Base-by-base conservation (phyloP, 169 alveolate genomes). In the Neospora caninum region DNA sequence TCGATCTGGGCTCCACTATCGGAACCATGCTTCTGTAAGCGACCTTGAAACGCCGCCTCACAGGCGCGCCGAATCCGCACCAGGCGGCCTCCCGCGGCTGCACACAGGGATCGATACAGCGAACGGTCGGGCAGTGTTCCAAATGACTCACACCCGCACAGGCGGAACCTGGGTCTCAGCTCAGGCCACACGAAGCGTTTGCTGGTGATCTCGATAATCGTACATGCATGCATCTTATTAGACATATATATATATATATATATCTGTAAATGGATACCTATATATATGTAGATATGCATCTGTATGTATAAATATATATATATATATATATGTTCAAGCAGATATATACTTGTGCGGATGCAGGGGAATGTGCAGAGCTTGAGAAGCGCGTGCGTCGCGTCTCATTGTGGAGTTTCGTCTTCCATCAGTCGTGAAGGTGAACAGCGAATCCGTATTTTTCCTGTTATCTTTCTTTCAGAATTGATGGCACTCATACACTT, bases 1-100 rank as follows among this genome's bases (percentile, higher is more conserved):
- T 97, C 49, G 99, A 98, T 93, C 96, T 97, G 69, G 99, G 99
- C 58, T 97, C 98, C 89, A 98, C 98, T n/a, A 97, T 98, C 34
- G 99, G 99, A 0, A 98, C 99, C 45, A 97, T 98, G 98, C 95
- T 97, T 36, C 80, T 42, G 96, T 94, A 49, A 0, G 95, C 36
- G 54, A 49, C 4, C 22, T 49, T 13, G 58, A 4, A 49, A 49
- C 22, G 58, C 13, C 58, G 4, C 10, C n/a, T n/a, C n/a, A n/a
- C n/a, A n/a, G n/a, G n/a, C n/a, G n/a, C n/a, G n/a, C n/a, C n/a
- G n/a, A n/a, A n/a, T n/a, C n/a, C n/a, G n/a, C n/a, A n/a, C n/a
- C n/a, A n/a, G n/a, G n/a, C n/a, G n/a, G n/a, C n/a, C n/a, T n/a
- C n/a, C n/a, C n/a, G n/a, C n/a, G n/a, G n/a, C n/a, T n/a, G n/a